Percentiles rank a stretch among this genome's conserved stretches.
Evolutionary conservation across 257 asterid genomes (phyloP).

Genomic region (Fraxinus pennsylvanica): DNA sequence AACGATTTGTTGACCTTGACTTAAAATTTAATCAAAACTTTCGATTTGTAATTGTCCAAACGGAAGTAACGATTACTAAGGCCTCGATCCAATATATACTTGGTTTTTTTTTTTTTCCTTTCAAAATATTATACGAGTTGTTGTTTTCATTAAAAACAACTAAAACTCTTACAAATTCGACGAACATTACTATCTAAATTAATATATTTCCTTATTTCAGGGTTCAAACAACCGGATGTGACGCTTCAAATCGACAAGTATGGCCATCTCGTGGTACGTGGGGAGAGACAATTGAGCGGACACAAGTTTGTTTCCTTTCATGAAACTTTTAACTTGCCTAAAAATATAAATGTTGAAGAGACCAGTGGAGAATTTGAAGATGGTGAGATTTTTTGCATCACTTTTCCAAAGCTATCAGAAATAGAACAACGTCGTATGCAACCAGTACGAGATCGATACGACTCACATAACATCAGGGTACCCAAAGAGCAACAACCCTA

Average conservation of each 20-base stretch:
- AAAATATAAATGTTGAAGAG: slow-evolving; percentile 27
- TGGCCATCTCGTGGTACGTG: slow-evolving; percentile 43
- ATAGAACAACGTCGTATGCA: not conserved
- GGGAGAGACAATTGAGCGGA: slow-evolving; percentile 28
- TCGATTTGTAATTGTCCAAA: too few relatives aligned
- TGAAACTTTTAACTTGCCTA: slow-evolving; percentile 29
- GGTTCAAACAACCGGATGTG: slow-evolving; percentile 31
- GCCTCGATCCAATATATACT: too few relatives aligned
- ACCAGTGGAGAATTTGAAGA: slow-evolving; percentile 30
- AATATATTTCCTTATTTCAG: slow-evolving; percentile 9
- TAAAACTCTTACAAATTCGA: too few relatives aligned
- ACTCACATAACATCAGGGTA: not conserved
- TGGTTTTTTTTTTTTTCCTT: too few relatives aligned
- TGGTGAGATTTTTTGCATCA: slow-evolving; percentile 26
- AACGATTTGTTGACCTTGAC: too few relatives aligned
- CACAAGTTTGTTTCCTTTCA: slow-evolving; percentile 38
- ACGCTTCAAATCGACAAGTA: slow-evolving; percentile 32
- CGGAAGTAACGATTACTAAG: too few relatives aligned
- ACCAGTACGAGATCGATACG: too few relatives aligned
- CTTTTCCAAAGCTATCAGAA: slow-evolving; percentile 28
- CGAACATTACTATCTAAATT: too few relatives aligned
- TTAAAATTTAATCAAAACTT: too few relatives aligned
- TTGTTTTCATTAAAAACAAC: too few relatives aligned
- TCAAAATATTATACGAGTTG: too few relatives aligned
- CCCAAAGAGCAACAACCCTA: not conserved